A percentile compares a stretch with the other conserved stretches of the same genome.
Conservation (phyloP, 257 asterid genomes). For the Solanum infundibuliforme region DNA sequence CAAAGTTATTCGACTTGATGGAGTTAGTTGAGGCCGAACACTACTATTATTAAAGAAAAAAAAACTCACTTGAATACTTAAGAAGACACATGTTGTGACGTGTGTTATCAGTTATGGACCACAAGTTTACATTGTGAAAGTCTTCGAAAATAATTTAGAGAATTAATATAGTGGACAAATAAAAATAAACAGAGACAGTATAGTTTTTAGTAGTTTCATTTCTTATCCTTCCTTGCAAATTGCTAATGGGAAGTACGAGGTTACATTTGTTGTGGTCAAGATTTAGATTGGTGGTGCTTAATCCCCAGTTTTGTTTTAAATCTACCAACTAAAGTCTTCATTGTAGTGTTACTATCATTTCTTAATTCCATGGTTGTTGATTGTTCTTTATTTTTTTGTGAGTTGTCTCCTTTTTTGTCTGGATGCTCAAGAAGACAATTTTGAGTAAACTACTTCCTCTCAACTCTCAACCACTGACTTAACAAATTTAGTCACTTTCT, state of each 20-base stretch:
- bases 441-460: background rate
- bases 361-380: background rate
- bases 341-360: background rate
- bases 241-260: background rate
- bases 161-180: background rate
- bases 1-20: background rate
- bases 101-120: background rate
- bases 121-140: background rate
- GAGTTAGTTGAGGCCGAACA: background rate
- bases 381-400: background rate
- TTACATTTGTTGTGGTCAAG: background rate
- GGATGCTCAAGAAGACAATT: background rate
- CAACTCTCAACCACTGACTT: background rate
- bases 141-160: background rate
- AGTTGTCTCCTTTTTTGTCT: background rate
- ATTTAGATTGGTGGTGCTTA: background rate
- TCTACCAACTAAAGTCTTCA: background rate
- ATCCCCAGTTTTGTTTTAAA: background rate
- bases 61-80: background rate
- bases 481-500: background rate
- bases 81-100: too few species aligned
- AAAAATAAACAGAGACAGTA: background rate
- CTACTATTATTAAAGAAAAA: background rate
- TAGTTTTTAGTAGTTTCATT: background rate
- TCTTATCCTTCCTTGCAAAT: background rate